A percentile compares a stretch with the other conserved stretches of the same genome.
Evolutionary conservation across 1,139 yeast genomes (phyloP).

Genomic region (Suhomyces panamericanus): DNA sequence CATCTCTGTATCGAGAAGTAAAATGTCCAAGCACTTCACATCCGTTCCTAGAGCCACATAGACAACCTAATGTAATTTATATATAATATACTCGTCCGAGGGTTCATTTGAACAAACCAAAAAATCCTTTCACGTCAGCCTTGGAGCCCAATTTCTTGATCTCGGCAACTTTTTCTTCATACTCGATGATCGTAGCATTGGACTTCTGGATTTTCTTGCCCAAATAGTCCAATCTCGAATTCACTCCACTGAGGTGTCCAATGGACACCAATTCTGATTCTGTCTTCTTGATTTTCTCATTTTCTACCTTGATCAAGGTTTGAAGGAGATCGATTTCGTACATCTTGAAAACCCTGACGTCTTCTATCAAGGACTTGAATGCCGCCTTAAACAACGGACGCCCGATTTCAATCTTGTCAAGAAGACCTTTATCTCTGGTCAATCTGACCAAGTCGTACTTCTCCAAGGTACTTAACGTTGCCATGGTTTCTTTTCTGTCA

Average conservation of each 20-base stretch:
- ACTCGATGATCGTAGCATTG: conserved; percentile 48
- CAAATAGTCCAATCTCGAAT: conserved; percentile 63
- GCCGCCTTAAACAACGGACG: conserved; percentile 86
- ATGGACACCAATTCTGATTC: conserved; percentile 73
- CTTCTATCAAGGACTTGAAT: conserved; percentile 62
- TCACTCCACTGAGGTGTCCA: conserved; percentile 52
- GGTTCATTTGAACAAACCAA: conserved; percentile 11
- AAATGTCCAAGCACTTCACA: too few relatives aligned
- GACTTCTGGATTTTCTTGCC: conserved; percentile 62
- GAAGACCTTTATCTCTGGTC: conserved; percentile 71
- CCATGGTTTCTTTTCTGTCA: conserved; percentile 47
- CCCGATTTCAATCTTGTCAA: conserved; percentile 68
- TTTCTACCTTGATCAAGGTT: conserved; percentile 58
- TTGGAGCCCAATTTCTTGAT: conserved; percentile 13
- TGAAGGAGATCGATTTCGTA: conserved; percentile 65
- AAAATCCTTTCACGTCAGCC: conserved; percentile 11
- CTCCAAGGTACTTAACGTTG: conserved; percentile 69
- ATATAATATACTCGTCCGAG: too few relatives aligned
- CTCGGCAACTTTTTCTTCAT: conserved; percentile 31
- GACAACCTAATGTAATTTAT: too few relatives aligned
- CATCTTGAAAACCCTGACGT: conserved; percentile 54
- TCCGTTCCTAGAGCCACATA: too few relatives aligned
- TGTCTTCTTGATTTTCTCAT: conserved; percentile 57
- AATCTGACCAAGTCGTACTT: conserved; percentile 74
- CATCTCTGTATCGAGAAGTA: too few relatives aligned